A percentile compares a stretch with the other conserved stretches of the same genome.
phyloP scores from a whole-genome alignment of 768 basidiomycete genomes.

The Tylopilus balloui region DNA sequence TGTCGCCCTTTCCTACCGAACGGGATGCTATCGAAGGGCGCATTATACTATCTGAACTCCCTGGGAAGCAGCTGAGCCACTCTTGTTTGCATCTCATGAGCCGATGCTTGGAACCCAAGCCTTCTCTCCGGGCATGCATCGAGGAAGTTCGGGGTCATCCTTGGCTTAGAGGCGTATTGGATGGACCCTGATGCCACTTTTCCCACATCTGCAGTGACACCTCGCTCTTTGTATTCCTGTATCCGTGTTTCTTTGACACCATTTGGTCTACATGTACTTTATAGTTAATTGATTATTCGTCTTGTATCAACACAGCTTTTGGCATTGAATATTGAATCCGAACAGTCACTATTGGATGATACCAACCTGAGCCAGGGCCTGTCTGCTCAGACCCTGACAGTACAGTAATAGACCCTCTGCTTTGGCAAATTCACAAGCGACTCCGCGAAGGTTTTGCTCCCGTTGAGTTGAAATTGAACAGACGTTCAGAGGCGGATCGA shows the following conservation, averaged over 20 bases:
- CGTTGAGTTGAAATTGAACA: neutral
- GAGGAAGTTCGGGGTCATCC: constrained; percentile 73
- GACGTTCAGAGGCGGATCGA: neutral
- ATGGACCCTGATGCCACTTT: constrained; percentile 14
- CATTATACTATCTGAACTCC: constrained; percentile 47
- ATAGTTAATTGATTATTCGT: too few relatives aligned
- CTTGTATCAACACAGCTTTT: constrained; percentile 11
- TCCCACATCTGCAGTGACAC: constrained; percentile 8
- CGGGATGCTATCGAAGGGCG: constrained; percentile 70
- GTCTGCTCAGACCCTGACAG: neutral
- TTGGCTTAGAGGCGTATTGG: constrained; percentile 55
- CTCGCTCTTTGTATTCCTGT: neutral
- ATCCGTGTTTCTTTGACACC: constrained; percentile 3
- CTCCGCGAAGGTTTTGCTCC: neutral
- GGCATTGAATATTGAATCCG: neutral
- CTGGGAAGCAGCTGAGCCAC: constrained; percentile 37
- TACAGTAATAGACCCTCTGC: neutral
- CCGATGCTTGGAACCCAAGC: constrained; percentile 82
- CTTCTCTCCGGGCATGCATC: constrained; percentile 74
- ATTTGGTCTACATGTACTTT: too few relatives aligned
- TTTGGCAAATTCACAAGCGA: neutral
- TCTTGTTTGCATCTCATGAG: constrained; percentile 59
- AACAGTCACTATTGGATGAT: neutral
- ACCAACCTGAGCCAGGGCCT: too few relatives aligned
- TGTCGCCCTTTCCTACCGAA: constrained; percentile 88